phyloP scores from a whole-genome alignment of 1,284 basidiomycete genomes.

The Pholiota adiposa region DNA sequence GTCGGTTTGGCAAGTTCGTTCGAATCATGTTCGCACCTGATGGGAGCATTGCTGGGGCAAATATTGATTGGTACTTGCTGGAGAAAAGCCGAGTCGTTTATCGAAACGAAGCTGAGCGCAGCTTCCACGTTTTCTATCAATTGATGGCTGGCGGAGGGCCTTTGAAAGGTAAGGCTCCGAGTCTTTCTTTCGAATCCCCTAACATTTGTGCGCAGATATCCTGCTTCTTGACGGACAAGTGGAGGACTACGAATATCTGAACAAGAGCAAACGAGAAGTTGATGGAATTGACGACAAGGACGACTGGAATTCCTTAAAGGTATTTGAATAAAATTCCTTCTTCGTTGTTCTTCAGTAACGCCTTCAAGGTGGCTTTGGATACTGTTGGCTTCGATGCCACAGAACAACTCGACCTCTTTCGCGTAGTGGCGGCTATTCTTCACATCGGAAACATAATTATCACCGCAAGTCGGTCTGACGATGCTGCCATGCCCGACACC shows the following conservation, averaged over 20 bases:
- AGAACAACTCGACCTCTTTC: constrained; percentile 94
- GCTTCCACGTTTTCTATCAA: constrained; percentile 98
- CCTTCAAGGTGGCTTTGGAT: constrained; percentile 72
- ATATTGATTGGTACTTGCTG: constrained; percentile 98
- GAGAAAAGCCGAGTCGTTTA: constrained; percentile 97
- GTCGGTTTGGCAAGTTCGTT: constrained; percentile 98
- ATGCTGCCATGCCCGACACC: too few relatives aligned
- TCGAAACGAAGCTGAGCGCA: constrained; percentile 88
- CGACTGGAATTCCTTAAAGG: constrained; percentile 87
- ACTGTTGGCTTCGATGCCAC: constrained; percentile 84
- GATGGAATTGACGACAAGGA: constrained; percentile 94
- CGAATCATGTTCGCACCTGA: constrained; percentile 93
- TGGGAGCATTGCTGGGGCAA: constrained; percentile 96
- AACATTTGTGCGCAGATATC: constrained; percentile 51
- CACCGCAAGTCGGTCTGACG: constrained; percentile 77
- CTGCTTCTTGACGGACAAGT: constrained; percentile 79
- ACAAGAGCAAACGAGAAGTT: constrained; percentile 87
- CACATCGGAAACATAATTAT: constrained; percentile 96
- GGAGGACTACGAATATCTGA: constrained; percentile 91
- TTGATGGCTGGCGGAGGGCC: constrained; percentile 67
- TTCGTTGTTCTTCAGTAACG: background rate
- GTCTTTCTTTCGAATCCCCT: background rate
- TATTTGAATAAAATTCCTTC: constrained; percentile 34
- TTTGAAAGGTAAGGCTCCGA: constrained; percentile 58
- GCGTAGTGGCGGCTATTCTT: constrained; percentile 91